phyloP scores from a whole-genome alignment of 192 early-diverging fungal species.

The Coemansia sp. region DNA sequence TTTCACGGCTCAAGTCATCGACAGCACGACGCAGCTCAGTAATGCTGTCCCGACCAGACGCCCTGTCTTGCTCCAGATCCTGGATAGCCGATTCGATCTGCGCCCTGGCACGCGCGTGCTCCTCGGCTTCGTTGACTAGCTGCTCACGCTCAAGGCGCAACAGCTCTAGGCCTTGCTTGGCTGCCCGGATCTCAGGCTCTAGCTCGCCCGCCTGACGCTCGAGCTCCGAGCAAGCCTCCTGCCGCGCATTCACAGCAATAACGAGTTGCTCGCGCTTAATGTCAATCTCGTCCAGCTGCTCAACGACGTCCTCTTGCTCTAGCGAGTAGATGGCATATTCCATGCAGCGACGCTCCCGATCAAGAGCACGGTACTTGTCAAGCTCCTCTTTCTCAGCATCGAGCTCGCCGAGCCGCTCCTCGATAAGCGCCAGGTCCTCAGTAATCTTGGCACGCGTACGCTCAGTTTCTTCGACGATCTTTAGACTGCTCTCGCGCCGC shows the following conservation, averaged over 20 bases:
- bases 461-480: constrained; percentile 88
- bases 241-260: constrained; percentile 60
- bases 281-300: constrained; percentile 70
- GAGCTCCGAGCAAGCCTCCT: constrained; percentile 56
- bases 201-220: constrained; percentile 54
- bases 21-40: constrained; percentile 47
- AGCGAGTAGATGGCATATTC: constrained; percentile 92
- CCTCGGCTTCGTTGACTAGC: constrained; percentile 68
- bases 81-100: constrained; percentile 77
- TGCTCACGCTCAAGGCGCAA: constrained; percentile 68
- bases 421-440: constrained; percentile 83
- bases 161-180: constrained; percentile 64
- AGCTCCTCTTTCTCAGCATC: constrained; percentile 94
- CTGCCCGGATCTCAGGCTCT: constrained; percentile 60
- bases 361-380: constrained; percentile 80
- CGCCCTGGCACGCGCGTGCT: constrained; percentile 72
- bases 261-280: constrained; percentile 55
- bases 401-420: constrained; percentile 83
- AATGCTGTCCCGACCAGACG: constrained; percentile 51
- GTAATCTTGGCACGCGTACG: constrained; percentile 83
- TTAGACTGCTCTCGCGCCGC: constrained; percentile 81
- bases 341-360: constrained; percentile 79
- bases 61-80: constrained; percentile 71
- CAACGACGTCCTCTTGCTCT: constrained; percentile 80
- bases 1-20: constrained; percentile 25